Evolutionary conservation across 306 rosid genomes (phyloP).

Genomic region (Phaseolus lunatus): DNA sequence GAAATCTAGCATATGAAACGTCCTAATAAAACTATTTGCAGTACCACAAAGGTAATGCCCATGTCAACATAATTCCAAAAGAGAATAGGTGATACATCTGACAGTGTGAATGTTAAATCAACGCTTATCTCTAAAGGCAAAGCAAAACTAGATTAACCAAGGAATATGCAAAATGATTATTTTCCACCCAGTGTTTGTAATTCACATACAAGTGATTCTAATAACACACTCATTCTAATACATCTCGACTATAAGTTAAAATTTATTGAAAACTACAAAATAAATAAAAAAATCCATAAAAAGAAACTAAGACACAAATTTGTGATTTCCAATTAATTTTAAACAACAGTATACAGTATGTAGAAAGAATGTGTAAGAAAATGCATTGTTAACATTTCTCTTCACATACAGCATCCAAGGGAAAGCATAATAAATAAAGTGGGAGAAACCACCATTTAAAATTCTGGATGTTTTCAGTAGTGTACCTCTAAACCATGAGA

Average conservation of each 20-base stretch:
- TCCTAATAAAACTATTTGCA: background rate
- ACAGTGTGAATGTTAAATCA: slow-evolving; percentile 2
- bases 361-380: too few species aligned
- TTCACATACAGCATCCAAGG: slow-evolving; percentile 26
- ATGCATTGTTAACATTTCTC: too few species aligned
- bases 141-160: slow-evolving; percentile 23
- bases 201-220: background rate
- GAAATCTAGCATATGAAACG: slow-evolving; percentile 17
- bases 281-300: too few species aligned
- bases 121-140: background rate
- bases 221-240: background rate
- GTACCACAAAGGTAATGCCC: slow-evolving; percentile 19
- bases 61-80: slow-evolving; percentile 10
- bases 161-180: slow-evolving; percentile 28
- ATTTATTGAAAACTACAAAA: too few species aligned
- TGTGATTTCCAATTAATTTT: background rate
- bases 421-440: slow-evolving; percentile 23
- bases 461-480: slow-evolving; percentile 20
- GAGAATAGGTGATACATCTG: background rate
- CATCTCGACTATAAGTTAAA: background rate
- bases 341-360: background rate
- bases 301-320: background rate
- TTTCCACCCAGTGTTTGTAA: slow-evolving; percentile 22
- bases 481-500: slow-evolving; percentile 12
- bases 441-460: slow-evolving; percentile 29